Evolutionary conservation across 371 early-diverging fungal species (phyloP).

Genomic region (Syncephalis plumigaleata): DNA sequence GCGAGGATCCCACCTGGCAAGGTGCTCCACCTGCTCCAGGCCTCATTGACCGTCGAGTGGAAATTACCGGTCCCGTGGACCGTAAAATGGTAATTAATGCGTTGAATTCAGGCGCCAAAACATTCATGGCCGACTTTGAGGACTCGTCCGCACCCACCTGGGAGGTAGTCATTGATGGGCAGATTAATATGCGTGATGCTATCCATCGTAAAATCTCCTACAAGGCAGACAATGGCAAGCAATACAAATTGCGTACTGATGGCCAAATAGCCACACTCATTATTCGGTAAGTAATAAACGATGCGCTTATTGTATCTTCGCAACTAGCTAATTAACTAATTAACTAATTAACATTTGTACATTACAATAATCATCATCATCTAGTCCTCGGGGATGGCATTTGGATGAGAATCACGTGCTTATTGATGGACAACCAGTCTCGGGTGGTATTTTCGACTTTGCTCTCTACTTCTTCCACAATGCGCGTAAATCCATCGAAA

Average conservation of each 20-base stretch:
- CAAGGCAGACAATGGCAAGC: constrained; percentile 76
- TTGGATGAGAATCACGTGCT: constrained; percentile 87
- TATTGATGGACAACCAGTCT: constrained; percentile 76
- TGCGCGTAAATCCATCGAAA: constrained; percentile 55
- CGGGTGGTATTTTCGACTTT: constrained; percentile 90
- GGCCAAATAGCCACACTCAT: constrained; percentile 74
- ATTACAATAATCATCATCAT: too few relatives aligned
- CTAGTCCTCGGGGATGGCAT: constrained; percentile 91
- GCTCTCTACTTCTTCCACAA: constrained; percentile 94
- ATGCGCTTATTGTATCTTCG: too few relatives aligned
- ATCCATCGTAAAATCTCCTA: constrained; percentile 68
- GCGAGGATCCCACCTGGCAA: constrained; percentile 75
- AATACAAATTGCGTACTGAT: constrained; percentile 67
- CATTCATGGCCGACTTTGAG: constrained; percentile 96
- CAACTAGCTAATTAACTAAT: too few relatives aligned
- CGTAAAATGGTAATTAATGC: constrained; percentile 98
- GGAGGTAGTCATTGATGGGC: constrained; percentile 73
- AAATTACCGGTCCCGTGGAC: constrained; percentile 95
- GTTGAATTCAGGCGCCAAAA: constrained; percentile 77
- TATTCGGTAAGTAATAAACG: constrained; percentile 61
- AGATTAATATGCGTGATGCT: constrained; percentile 87
- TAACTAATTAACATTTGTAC: too few relatives aligned
- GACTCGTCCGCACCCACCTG: constrained; percentile 92
- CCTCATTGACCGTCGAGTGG: constrained; percentile 80
- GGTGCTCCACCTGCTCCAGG: constrained; percentile 85